Evolutionary conservation across 1,139 yeast species (phyloP), one percentile per base, ranked within the genome.

Genomic region (Geotrichum carabidarum): DNA sequence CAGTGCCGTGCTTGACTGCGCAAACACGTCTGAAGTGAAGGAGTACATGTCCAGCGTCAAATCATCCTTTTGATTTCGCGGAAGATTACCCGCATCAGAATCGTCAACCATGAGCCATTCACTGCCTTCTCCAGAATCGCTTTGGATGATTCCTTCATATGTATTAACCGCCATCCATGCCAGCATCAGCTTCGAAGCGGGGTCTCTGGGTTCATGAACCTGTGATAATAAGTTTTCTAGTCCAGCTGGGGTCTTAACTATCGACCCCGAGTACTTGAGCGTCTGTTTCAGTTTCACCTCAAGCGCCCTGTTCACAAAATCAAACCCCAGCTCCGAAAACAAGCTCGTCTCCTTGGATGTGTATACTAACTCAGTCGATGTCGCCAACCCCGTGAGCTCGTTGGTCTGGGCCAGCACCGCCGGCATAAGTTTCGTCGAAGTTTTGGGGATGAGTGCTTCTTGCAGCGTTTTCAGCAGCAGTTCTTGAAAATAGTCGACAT

Each of bases 151-250:
- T 12, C 71, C 70, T 18, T 58, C 57, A 18, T 67, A 52, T 4
- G 65, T 38, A n/a, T 57, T 58, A 0, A 58, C 53, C 3, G 62
- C 59, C 47, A 65, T 56, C 72, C 72, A 69, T 4, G 48, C 27
- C 61, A 59, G 4, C 53, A 55, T 5, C 41, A 57, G 44, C 51
- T 46, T 55, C 1, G 44, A 22, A 6, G 51, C 18, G 8, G 41
- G 42, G n/a, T 22, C 14, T 4, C 15, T n/a, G 7, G 47, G 14
- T 1, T 44, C 49, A 14, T 51, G 53, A 11, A 55, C 38, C 31
- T 48, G 46, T 15, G 18, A n/a, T 36, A 51, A 35, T 9, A 51
- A 14, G n/a, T 30, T 48, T 14, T 55, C 53, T 12, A 51, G 42
- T 18, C 38, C 44, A n/a, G 48, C 11, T 6, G 36, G 9, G 4